These are phyloP conservation scores for Penicillium carneum DNA, from an alignment of 2,329 filamentous ascomycete genomes.

Conservation along the genomic window DNA sequence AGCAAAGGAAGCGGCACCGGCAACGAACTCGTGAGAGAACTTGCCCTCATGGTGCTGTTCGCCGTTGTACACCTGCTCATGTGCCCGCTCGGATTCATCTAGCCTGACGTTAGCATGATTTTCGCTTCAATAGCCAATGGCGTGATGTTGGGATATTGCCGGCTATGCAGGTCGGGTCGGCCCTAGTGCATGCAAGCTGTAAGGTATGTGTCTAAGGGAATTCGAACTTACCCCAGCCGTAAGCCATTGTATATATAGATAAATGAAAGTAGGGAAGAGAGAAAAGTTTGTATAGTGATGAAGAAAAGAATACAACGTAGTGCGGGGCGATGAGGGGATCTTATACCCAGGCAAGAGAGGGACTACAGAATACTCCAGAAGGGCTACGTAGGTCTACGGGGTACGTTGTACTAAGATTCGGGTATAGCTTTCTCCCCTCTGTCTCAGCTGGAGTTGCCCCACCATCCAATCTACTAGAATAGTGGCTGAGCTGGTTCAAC, in stretches of 20 bases:
- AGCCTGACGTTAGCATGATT: constrained; percentile 16
- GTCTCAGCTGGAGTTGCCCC: constrained; percentile 31
- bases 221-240: constrained; percentile 43
- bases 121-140: neutral
- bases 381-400: constrained; percentile 20
- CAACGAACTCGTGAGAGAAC: constrained; percentile 75
- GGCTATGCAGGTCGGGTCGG: constrained; percentile 14
- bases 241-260: constrained; percentile 43
- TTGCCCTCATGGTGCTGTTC: constrained; percentile 64
- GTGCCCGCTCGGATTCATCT: constrained; percentile 62
- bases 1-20: constrained; percentile 77
- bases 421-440: constrained; percentile 12
- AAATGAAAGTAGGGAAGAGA: constrained; percentile 14
- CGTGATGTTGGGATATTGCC: neutral
- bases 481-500: constrained; percentile 25
- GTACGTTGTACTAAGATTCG: neutral
- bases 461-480: constrained; percentile 19
- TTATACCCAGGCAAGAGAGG: constrained; percentile 28
- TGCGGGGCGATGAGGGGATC: constrained; percentile 15
- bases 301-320: neutral
- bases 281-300: constrained; percentile 17
- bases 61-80: constrained; percentile 62
- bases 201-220: constrained; percentile 6
- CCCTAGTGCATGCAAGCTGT: constrained; percentile 10
- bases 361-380: constrained; percentile 27